Conservation (phyloP, 75 land plant species). For the Pinus tabuliformis region DNA sequence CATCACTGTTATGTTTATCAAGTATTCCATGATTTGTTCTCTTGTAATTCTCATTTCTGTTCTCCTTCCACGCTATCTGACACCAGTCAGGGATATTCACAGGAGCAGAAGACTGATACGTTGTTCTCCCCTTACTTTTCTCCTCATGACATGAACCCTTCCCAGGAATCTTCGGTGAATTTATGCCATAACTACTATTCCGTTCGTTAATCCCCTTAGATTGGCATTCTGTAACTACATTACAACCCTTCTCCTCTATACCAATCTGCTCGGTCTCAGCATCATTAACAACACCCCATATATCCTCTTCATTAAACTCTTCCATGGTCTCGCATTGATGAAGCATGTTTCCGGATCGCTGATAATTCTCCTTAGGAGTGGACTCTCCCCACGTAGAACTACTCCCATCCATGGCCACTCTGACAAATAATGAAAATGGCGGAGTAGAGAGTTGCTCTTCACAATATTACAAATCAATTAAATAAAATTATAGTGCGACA, state of each 20-base stretch:
- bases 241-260: neutral
- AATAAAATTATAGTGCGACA: no score
- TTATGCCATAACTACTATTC: neutral
- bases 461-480: no score
- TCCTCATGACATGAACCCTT: neutral
- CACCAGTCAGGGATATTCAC: conserved; percentile 75
- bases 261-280: neutral
- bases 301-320: conserved; percentile 8
- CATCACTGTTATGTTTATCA: neutral
- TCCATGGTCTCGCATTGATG: neutral
- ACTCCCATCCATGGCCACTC: neutral
- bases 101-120: conserved; percentile 54
- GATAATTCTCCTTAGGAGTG: neutral
- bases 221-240: neutral
- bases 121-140: neutral
- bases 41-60: conserved; percentile 17
- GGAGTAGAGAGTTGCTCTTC: no score
- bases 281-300: neutral
- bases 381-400: neutral
- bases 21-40: neutral
- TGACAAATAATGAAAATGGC: no score
- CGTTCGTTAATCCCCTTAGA: neutral
- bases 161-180: no score
- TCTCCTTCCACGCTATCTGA: conserved; percentile 27
- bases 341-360: neutral